Evolutionary conservation across 257 asterid genomes (phyloP), one percentile per base, ranked within the genome.

Genomic region (Capsicum rhomboideum): DNA sequence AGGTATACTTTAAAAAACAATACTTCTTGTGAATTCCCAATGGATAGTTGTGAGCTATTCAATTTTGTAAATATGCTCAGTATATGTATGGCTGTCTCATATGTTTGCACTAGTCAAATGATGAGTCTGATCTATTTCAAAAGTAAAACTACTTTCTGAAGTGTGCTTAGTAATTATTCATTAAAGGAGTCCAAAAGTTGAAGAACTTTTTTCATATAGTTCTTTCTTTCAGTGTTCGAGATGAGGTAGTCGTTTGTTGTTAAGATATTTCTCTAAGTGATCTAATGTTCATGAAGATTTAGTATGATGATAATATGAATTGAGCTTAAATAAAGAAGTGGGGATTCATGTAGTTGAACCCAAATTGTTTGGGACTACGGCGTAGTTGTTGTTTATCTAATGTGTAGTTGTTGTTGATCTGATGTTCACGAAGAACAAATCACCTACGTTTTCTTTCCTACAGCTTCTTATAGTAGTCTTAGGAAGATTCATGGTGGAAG

Each of bases 1-100:
- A 96, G 98, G 99, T 93, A 83, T 91, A 90, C 85, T 79, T 79
- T 61, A 69, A 50, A 58, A 61, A 68, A 29, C 0, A 17, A 1
- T 49, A 28, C 13, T 23, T 52, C 20, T 67, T 56, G 52, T 18
- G 40, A 17, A 82, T 72, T 71, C 18, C 31, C 29, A 53, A 17
- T 58, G 66, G 31, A 68, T 42, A 50, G 61, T 75, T 56, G 75
- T 74, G 82, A 50, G 63, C 82, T 77, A 77, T 77, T 77, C 63
- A 26, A 77, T 26, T 77, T 77, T 28, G 58, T 50, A 50, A 46
- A 54, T 77, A 50, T 50, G 42, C 61, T 46, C 40, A 26, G 81
- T 77, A 52, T 28, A 50, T 50, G 64, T 77, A 77, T 77, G 28
- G 46, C 82, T 50, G 7, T 50, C 82, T 77, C 82, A 50, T 77